phyloP scores from a whole-genome alignment of 768 basidiomycete species.

The Tulasnella sp. region DNA sequence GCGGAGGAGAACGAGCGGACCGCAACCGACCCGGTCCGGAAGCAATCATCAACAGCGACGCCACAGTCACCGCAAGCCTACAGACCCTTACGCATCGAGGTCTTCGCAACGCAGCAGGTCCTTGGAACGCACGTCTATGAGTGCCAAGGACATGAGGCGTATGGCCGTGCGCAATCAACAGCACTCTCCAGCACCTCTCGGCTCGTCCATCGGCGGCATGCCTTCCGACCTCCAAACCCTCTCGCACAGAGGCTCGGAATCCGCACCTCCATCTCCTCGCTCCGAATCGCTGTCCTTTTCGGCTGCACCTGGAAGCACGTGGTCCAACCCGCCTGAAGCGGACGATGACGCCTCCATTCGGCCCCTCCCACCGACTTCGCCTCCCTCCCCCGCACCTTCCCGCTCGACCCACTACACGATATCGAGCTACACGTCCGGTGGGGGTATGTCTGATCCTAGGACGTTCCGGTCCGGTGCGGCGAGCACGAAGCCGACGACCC shows the following conservation, averaged over 20 bases:
- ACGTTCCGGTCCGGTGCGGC: conserved; percentile 73
- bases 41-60: neutral
- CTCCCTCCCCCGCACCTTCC: conserved; percentile 82
- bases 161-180: neutral
- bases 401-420: conserved; percentile 42
- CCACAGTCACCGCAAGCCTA: neutral
- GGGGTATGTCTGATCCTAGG: conserved; percentile 49
- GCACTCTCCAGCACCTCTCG: conserved; percentile 13
- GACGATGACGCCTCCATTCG: conserved; percentile 93
- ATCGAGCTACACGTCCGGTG: conserved; percentile 69
- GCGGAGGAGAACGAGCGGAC: neutral
- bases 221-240: conserved; percentile 39
- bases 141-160: conserved; percentile 20
- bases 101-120: neutral
- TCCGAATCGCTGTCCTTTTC: conserved; percentile 38
- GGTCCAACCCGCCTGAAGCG: conserved; percentile 75
- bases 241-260: conserved; percentile 55
- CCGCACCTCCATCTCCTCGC: conserved; percentile 47
- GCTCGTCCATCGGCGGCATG: conserved; percentile 19
- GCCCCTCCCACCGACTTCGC: conserved; percentile 81
- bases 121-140: neutral
- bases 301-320: conserved; percentile 69
- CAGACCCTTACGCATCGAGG: neutral
- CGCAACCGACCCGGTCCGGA: neutral
- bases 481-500: conserved; percentile 91